These are phyloP conservation scores for Pontederia paniculata DNA, from an alignment of 176 grass and related monocot genomes.

Conservation along the genomic window DNA sequence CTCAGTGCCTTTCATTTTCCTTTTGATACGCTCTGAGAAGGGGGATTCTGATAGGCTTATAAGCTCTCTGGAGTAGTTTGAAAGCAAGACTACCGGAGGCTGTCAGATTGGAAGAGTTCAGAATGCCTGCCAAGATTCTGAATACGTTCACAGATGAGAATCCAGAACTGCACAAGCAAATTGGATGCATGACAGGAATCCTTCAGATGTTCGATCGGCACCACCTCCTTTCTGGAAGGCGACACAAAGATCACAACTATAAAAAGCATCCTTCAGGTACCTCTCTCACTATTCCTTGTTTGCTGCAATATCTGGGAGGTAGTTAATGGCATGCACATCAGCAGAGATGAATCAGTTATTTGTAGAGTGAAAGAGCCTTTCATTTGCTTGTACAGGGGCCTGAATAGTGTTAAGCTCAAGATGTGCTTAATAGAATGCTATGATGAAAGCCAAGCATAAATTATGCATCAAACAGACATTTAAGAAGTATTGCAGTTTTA, in stretches of 20 bases:
- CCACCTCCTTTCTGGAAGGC: not conserved
- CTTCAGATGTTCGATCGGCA: not conserved
- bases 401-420: not conserved
- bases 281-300: constrained; percentile 3
- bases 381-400: constrained; percentile 42
- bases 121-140: constrained; percentile 32
- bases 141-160: constrained; percentile 2
- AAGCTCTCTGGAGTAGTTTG: not conserved
- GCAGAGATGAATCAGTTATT: not conserved
- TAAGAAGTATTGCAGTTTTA: no score
- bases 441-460: not conserved
- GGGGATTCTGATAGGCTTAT: not conserved
- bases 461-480: no score
- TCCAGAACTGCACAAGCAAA: not conserved
- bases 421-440: no score
- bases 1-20: constrained; percentile 6
- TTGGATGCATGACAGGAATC: not conserved
- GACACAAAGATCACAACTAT: constrained; percentile 4
- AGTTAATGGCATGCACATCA: constrained; percentile 4
- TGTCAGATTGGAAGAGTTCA: not conserved
- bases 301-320: not conserved
- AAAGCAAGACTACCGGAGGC: not conserved
- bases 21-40: not conserved
- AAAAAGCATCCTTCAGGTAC: constrained; percentile 67
- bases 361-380: not conserved